A percentile compares a stretch with the other conserved stretches of the same genome.
phyloP scores from a whole-genome alignment of 306 rosid genomes.

The Cucurbita ficifolia region DNA sequence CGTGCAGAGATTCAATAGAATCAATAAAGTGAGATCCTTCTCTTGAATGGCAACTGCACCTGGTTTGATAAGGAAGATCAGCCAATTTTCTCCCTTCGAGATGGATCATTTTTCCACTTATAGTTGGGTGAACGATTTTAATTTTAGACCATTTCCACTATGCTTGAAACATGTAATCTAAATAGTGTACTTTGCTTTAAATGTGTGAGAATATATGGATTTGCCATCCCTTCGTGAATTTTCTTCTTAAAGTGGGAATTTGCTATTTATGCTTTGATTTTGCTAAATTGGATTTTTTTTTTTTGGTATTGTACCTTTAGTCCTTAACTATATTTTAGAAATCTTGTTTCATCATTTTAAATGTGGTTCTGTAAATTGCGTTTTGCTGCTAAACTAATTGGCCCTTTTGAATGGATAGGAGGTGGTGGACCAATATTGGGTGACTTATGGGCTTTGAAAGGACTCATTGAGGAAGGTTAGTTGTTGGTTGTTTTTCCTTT shows the following conservation, averaged over 20 bases:
- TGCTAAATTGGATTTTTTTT: neutral
- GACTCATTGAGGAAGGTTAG: conserved; percentile 79
- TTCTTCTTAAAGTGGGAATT: neutral
- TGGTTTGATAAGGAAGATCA: neutral
- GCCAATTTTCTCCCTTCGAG: neutral
- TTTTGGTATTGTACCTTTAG: neutral
- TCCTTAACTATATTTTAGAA: neutral
- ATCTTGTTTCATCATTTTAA: neutral
- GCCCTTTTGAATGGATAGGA: conserved; percentile 33
- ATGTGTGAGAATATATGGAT: neutral
- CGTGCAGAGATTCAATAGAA: neutral
- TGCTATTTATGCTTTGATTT: neutral
- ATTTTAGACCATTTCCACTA: neutral
- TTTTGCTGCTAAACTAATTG: neutral
- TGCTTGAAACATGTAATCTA: neutral
- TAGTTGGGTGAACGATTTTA: neutral
- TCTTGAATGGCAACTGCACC: neutral
- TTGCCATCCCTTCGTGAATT: neutral
- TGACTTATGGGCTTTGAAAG: conserved; percentile 96
- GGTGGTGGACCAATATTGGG: conserved; percentile 99
- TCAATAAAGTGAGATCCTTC: neutral
- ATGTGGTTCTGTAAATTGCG: neutral
- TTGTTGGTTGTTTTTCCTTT: neutral
- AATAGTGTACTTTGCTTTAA: neutral
- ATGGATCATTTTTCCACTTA: neutral